Conservation (phyloP, 768 basidiomycete species). For the Hypsizygus marmoreus region DNA sequence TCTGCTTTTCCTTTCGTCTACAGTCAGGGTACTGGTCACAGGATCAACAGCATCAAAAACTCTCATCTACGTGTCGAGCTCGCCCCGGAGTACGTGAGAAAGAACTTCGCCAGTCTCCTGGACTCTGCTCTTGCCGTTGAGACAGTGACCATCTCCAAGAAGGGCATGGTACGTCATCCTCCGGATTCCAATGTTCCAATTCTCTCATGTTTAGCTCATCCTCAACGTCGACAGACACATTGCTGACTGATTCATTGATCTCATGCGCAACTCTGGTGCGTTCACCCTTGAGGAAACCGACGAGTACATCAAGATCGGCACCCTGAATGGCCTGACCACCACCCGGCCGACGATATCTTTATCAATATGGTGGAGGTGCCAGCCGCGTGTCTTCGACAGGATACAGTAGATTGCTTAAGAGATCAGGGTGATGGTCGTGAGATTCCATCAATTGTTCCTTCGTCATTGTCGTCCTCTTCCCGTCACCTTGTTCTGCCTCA, state of each 20-base stretch:
- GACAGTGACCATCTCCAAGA: slow-evolving; percentile 97
- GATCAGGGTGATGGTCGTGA: too few species aligned
- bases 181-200: neutral
- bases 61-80: slow-evolving; percentile 91
- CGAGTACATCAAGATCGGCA: slow-evolving; percentile 97
- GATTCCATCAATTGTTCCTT: too few species aligned
- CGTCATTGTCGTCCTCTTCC: neutral
- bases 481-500: too few species aligned
- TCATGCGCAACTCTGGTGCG: slow-evolving; percentile 88
- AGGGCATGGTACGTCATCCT: slow-evolving; percentile 72
- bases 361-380: slow-evolving; percentile 89
- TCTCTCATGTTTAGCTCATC: slow-evolving; percentile 61
- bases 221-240: slow-evolving; percentile 97
- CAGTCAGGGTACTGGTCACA: slow-evolving; percentile 99
- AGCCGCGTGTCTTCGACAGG: slow-evolving; percentile 75
- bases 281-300: slow-evolving; percentile 96
- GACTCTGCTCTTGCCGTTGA: slow-evolving; percentile 97
- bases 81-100: slow-evolving; percentile 92
- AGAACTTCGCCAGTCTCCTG: slow-evolving; percentile 93
- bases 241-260: slow-evolving; percentile 94
- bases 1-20: slow-evolving; percentile 3
- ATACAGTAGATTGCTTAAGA: slow-evolving; percentile 30
- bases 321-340: slow-evolving; percentile 93
- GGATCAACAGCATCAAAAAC: slow-evolving; percentile 99
- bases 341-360: slow-evolving; percentile 94